Percentiles rank a stretch among this genome's conserved stretches.
Conservation (phyloP, 2,329 filamentous ascomycete species). For the Paraphoma sp. region DNA sequence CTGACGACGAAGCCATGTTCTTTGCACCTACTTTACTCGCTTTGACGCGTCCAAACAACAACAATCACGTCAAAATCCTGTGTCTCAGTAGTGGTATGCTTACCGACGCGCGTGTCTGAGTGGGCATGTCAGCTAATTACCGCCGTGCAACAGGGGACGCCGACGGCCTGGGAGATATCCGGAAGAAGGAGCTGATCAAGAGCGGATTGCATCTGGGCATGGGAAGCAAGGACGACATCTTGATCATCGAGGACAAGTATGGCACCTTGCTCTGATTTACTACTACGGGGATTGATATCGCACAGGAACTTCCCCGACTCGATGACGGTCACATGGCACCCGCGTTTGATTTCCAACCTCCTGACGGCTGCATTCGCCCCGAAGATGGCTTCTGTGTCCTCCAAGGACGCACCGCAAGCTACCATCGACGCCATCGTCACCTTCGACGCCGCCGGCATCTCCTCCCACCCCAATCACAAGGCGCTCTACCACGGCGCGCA, state of each 20-base stretch:
- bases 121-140: constrained; percentile 8
- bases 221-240: constrained; percentile 76
- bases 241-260: constrained; percentile 80
- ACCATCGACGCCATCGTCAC: constrained; percentile 85
- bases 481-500: constrained; percentile 84
- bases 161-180: constrained; percentile 82
- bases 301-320: constrained; percentile 80
- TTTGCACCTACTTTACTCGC: constrained; percentile 88
- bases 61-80: constrained; percentile 92
- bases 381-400: constrained; percentile 55
- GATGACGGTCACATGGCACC: constrained; percentile 81
- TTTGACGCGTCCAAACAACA: constrained; percentile 78
- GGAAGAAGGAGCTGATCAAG: constrained; percentile 82
- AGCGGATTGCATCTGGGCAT: constrained; percentile 81
- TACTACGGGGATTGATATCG: constrained; percentile 1
- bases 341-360: constrained; percentile 71
- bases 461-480: constrained; percentile 90
- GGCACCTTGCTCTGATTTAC: constrained; percentile 6
- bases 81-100: constrained; percentile 81
- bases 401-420: constrained; percentile 55
- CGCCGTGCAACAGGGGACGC: constrained; percentile 68
- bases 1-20: constrained; percentile 99
- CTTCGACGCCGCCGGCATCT: constrained; percentile 84
- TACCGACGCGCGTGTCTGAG: background rate
- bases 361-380: constrained; percentile 78